Evolutionary conservation across 495 filamentous ascomycete genomes (phyloP), one percentile per base, ranked within the genome.

Genomic region (Hyaloscypha finlandica): DNA sequence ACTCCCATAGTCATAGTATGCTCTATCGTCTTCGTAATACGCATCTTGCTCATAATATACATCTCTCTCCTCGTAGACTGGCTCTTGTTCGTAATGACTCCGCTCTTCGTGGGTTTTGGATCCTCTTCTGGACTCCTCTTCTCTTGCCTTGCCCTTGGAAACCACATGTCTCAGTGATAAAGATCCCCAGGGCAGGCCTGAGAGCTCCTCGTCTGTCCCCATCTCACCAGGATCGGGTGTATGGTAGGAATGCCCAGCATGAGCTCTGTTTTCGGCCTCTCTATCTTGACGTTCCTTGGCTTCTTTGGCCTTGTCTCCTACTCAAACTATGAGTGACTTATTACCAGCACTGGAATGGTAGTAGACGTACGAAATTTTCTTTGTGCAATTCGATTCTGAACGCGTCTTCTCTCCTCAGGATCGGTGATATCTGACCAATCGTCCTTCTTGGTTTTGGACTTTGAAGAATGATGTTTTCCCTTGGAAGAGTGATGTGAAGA

Each of bases 161-260:
- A 89, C 76, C 3, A 88, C 78, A 67, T 86, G 81, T 32, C 76
- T 74, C 77, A 90, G 68, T 64, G 79, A 84, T 53, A 88, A 59
- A 29, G 86, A 80, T 22, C 88, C 88, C 88, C 88, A 90, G 0
- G 88, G 88, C 3, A 90, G 73, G 5, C 88, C 88, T 0, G 85
- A 85, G 12, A 85, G 79, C 45, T 84, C 81, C 31, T 77, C 74
- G 33, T 76, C 80, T 51, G 74, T 69, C 39, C 79, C 82, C 61
- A 85, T 68, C 20, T 85, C 85, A 1, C 79, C 77, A 2, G 86
- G 74, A 29, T 80, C 79, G 1, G 84, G 82, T n/a, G 81, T 77
- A 8, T 80, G 75, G 73, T 90, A 90, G 60, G 81, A 78, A 68
- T 78, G 77, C 8, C 79, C 83, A 6, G 87, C 87, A 42, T 82